Percentiles rank a stretch among this genome's conserved stretches.
phyloP scores from a whole-genome alignment of 805 yeast genomes.

The Groenewaldozyma tartarivorans region DNA sequence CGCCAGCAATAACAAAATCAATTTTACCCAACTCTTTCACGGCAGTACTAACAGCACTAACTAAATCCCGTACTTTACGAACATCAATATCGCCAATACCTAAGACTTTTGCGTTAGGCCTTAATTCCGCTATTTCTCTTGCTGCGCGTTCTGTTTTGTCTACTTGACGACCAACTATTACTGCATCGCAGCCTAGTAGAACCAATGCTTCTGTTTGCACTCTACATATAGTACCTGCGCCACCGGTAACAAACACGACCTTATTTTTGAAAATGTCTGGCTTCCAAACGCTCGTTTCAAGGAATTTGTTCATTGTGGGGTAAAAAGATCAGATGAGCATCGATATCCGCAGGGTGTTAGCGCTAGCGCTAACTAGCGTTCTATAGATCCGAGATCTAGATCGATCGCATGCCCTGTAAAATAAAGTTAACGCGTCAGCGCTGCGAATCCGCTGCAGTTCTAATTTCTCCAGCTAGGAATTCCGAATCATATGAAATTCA shows the following conservation, averaged over 20 bases:
- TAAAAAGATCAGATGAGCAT: no score
- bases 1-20: conserved; percentile 87
- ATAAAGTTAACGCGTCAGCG: no score
- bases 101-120: conserved; percentile 56
- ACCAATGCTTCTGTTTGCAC: conserved; percentile 83
- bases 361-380: no score
- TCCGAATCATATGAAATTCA: no score
- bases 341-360: no score
- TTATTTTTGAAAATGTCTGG: conserved; percentile 69
- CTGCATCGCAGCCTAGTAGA: conserved; percentile 76
- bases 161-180: conserved; percentile 69
- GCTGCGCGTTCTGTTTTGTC: conserved; percentile 63
- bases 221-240: conserved; percentile 92
- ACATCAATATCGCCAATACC: conserved; percentile 74
- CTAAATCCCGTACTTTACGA: conserved; percentile 52
- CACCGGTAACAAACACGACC: conserved; percentile 89
- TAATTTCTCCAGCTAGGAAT: no score
- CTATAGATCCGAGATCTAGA: no score
- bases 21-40: conserved; percentile 64
- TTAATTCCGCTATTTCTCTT: conserved; percentile 45
- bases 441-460: no score
- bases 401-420: no score
- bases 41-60: conserved; percentile 53
- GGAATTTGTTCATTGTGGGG: conserved; percentile 11
- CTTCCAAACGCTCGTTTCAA: conserved; percentile 29